Evolutionary conservation across 129 eudicot species (phyloP), one percentile per base, ranked within the genome.

Genomic region (Deinandra increscens): DNA sequence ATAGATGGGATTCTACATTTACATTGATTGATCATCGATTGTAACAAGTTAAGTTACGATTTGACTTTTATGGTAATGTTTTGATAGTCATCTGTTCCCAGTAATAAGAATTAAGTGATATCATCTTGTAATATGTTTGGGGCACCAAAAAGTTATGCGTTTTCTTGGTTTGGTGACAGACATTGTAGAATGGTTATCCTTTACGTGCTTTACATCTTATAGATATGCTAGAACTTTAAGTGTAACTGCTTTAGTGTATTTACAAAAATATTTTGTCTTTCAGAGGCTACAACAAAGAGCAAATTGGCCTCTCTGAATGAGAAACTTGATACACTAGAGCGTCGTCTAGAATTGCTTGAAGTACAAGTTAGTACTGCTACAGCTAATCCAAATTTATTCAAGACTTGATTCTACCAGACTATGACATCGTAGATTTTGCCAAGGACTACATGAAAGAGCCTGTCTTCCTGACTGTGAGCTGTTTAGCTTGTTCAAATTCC

Each of bases 221-320:
- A 15, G 72, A 20, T 26, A 41, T 17, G 18, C n/a, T 64, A 64
- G 56, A 26, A 60, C 18, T 36, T 60, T 36, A 1, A 33, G 33
- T 45, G 56, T 60, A 45, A 15, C 36, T 67, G 74, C 23, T 69
- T 50, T 36, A 39, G 64, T 69, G 76, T 43, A 50, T 77, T 69
- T 26, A 77, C 29, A 18, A 34, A 66, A 39, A 8, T 6, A 11
- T 67, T 55, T 73, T 49, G 41, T 68, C 33, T 72, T 75, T 53
- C 85, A 89, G 97, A 94, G 83, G 96, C 96, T 18, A 89, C 97
- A 44, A 87, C 99, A 54, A 94, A 94, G 87, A 94, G 89, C 79
- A 94, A 94, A 79, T 62, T 94, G 79, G 89, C 97, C 37, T 76
- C 91, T 46, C 60, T 89, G 84, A 94, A 94, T 77, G 97, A 94